A percentile compares a stretch with the other conserved stretches of the same genome.
These are phyloP conservation scores for Hypholoma sublateritium DNA, from an alignment of 768 basidiomycete genomes.

Conservation along the genomic window DNA sequence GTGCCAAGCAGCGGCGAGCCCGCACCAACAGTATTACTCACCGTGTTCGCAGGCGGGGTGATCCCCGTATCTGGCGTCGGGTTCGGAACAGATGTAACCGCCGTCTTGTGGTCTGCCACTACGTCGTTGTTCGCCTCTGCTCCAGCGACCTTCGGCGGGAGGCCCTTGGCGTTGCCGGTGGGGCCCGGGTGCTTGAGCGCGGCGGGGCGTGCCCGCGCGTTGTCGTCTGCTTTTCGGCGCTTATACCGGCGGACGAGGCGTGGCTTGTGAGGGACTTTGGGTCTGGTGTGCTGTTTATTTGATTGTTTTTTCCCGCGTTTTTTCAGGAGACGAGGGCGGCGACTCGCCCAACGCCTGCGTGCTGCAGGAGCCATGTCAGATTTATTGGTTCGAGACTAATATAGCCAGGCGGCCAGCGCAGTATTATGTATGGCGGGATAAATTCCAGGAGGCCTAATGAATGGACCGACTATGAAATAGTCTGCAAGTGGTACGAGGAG, in stretches of 20 bases:
- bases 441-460: not conserved
- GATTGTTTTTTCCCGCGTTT: slow-evolving; percentile 3
- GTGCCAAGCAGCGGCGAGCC: slow-evolving; percentile 30
- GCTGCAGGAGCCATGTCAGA: not conserved
- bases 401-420: slow-evolving; percentile 17
- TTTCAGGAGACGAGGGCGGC: slow-evolving; percentile 11
- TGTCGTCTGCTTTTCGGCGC: slow-evolving; percentile 5
- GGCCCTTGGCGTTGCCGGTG: slow-evolving; percentile 3
- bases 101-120: slow-evolving; percentile 15
- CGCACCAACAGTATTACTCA: slow-evolving; percentile 20
- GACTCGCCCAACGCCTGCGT: slow-evolving; percentile 11
- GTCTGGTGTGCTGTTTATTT: slow-evolving; percentile 5
- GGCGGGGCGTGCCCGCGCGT: not conserved
- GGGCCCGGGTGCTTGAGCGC: slow-evolving; percentile 1
- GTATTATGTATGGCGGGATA: slow-evolving; percentile 1
- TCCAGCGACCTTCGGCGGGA: slow-evolving; percentile 6
- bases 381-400: not conserved
- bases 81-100: slow-evolving; percentile 45
- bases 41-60: not conserved
- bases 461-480: not conserved
- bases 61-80: slow-evolving; percentile 47
- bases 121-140: slow-evolving; percentile 11
- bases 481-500: not conserved
- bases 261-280: slow-evolving; percentile 14
- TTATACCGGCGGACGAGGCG: slow-evolving; percentile 21